Percentiles rank a stretch among this genome's conserved stretches.
These are phyloP conservation scores for Primulina huaijiensis DNA, from an alignment of 257 asterid genomes.

Conservation along the genomic window DNA sequence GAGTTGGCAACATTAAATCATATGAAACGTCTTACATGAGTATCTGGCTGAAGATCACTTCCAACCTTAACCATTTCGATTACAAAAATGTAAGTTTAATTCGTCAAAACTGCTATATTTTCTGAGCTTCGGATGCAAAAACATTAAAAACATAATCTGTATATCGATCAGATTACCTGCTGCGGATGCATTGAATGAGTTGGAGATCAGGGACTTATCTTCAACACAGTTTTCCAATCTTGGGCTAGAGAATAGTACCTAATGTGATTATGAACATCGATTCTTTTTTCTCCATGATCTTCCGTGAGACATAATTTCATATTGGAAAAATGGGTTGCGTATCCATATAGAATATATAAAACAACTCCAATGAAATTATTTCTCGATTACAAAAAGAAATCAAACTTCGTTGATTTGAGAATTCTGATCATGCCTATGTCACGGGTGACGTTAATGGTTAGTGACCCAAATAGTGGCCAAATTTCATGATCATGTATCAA, in stretches of 20 bases:
- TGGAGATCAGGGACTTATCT: conserved; percentile 24
- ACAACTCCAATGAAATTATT: too few species aligned
- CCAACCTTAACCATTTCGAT: conserved; percentile 48
- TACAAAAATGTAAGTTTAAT: conserved; percentile 23
- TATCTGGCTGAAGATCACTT: conserved; percentile 11
- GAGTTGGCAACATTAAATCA: conserved; percentile 25
- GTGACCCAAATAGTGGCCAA: too few species aligned
- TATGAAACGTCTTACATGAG: conserved; percentile 2
- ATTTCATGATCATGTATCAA: neutral
- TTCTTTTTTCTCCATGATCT: neutral
- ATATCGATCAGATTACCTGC: conserved; percentile 47
- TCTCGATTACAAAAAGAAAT: too few species aligned
- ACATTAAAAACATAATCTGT: conserved; percentile 16
- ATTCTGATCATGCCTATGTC: too few species aligned
- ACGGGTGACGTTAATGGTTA: too few species aligned
- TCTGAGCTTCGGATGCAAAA: conserved; percentile 4
- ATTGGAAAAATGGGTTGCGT: too few species aligned
- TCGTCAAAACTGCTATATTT: conserved; percentile 1
- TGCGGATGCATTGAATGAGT: conserved; percentile 30
- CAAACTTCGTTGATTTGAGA: too few species aligned
- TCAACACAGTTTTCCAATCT: neutral
- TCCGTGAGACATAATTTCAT: neutral
- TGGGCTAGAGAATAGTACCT: neutral
- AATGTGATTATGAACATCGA: neutral
- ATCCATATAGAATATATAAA: too few species aligned